phyloP scores from a whole-genome alignment of 495 filamentous ascomycete species.

The Chaetomium fimeti region DNA sequence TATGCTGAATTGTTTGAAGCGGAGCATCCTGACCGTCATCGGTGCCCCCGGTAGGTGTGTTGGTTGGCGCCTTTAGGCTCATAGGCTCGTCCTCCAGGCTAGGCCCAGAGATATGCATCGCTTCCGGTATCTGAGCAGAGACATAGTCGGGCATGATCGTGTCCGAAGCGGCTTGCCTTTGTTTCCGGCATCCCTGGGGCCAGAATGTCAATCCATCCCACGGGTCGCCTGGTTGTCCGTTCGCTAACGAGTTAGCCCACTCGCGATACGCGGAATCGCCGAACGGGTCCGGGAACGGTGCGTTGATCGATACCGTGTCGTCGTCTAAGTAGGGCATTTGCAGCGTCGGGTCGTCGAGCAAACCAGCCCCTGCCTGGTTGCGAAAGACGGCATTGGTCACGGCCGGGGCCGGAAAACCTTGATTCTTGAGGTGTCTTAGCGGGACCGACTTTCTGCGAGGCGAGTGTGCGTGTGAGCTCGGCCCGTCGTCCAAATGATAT shows the following conservation, averaged over 20 bases:
- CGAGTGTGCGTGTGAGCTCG: slow-evolving; percentile 47
- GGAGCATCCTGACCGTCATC: slow-evolving; percentile 20
- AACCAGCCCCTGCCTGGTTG: slow-evolving; percentile 22
- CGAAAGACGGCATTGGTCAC: slow-evolving; percentile 18
- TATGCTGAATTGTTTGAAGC: slow-evolving; percentile 12
- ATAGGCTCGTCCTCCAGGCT: slow-evolving; percentile 37
- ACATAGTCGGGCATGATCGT: slow-evolving; percentile 45
- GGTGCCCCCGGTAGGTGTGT: slow-evolving; percentile 37
- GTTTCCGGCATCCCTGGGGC: slow-evolving; percentile 18
- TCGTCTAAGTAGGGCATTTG: slow-evolving; percentile 30
- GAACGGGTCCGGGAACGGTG: slow-evolving; percentile 36
- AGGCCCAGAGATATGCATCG: slow-evolving; percentile 36
- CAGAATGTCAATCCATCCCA: slow-evolving; percentile 25
- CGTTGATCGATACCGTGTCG: slow-evolving; percentile 23
- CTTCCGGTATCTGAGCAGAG: slow-evolving; percentile 19
- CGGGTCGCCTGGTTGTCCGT: slow-evolving; percentile 26
- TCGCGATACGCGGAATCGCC: slow-evolving; percentile 40
- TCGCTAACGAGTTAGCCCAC: slow-evolving; percentile 36
- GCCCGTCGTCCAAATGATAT: slow-evolving; percentile 42
- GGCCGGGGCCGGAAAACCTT: slow-evolving; percentile 13
- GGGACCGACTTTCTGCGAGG: slow-evolving; percentile 32
- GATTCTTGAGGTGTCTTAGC: slow-evolving; percentile 23
- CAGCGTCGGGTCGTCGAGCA: slow-evolving; percentile 24
- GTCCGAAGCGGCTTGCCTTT: slow-evolving; percentile 39
- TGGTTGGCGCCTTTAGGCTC: slow-evolving; percentile 41